A percentile compares a stretch with the other conserved stretches of the same genome.
Conservation (phyloP, 306 rosid species). For the Dalbergia cultrata region DNA sequence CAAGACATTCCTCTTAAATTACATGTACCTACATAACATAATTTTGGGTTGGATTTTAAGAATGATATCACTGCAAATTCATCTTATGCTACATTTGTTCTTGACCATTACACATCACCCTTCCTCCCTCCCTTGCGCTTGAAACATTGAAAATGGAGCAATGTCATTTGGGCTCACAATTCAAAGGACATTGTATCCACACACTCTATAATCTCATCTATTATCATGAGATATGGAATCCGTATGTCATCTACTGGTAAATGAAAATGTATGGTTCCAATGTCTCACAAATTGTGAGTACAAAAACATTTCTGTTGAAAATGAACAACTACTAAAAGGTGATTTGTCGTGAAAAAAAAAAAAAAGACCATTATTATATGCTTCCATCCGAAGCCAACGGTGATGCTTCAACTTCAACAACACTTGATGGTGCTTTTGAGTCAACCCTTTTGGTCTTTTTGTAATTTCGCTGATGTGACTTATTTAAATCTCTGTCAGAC, state of each 20-base stretch:
- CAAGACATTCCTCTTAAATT: neutral
- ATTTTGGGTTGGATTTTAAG: conserved; percentile 21
- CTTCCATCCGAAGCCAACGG: conserved; percentile 27
- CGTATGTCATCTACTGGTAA: too few species aligned
- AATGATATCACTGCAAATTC: conserved; percentile 20
- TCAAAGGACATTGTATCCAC: too few species aligned
- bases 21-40: conserved; percentile 2
- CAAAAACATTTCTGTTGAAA: neutral
- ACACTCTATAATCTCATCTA: too few species aligned
- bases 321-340: conserved; percentile 16
- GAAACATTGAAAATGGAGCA: neutral
- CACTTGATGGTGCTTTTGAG: conserved; percentile 38
- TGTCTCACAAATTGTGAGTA: too few species aligned
- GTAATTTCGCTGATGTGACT: conserved; percentile 50
- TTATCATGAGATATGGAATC: too few species aligned
- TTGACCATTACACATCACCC: neutral
- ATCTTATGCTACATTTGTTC: conserved; percentile 28
- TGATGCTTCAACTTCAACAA: conserved; percentile 46
- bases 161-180: too few species aligned
- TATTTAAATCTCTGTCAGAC: conserved; percentile 72
- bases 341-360: neutral
- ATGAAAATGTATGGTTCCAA: too few species aligned
- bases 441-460: conserved; percentile 53
- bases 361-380: conserved; percentile 32
- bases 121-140: neutral